Percentiles rank a stretch among this genome's conserved stretches.
phyloP scores from a whole-genome alignment of 192 early-diverging fungal genomes.

The Chytriomyces confervae region DNA sequence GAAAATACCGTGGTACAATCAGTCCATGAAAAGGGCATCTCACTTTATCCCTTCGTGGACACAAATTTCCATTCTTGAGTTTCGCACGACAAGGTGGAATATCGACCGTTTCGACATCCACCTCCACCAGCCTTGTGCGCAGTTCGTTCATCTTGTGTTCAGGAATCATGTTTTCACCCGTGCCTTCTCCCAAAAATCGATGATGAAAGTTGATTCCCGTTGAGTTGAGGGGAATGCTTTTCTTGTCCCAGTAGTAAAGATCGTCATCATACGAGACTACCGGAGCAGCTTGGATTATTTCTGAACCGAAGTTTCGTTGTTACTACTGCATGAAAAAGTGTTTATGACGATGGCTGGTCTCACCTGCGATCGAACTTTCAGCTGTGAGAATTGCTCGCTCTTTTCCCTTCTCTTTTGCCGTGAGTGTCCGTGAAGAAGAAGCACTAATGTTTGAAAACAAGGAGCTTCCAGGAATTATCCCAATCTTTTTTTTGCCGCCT shows the following conservation, averaged over 20 bases:
- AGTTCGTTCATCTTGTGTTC: conserved; percentile 19
- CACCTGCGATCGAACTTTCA: conserved; percentile 15
- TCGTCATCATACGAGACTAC: conserved; percentile 25
- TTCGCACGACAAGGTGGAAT: conserved; percentile 26
- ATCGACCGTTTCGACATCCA: conserved; percentile 15
- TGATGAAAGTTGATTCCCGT: conserved; percentile 28
- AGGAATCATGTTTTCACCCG: conserved; percentile 26
- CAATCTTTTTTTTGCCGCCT: neutral
- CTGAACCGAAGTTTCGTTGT: neutral
- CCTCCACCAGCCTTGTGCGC: conserved; percentile 13
- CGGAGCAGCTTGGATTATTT: conserved; percentile 25
- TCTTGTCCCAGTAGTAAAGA: conserved; percentile 37
- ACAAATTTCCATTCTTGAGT: conserved; percentile 23
- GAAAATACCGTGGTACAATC: conserved; percentile 18
- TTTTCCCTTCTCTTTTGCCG: neutral
- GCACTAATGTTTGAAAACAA: neutral
- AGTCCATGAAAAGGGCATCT: conserved; percentile 33
- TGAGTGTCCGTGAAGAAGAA: neutral
- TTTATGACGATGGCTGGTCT: neutral
- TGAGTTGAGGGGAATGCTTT: conserved; percentile 25
- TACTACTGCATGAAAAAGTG: neutral
- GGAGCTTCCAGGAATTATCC: neutral
- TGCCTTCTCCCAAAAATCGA: conserved; percentile 29
- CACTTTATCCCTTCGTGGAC: conserved; percentile 24
- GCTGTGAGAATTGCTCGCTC: neutral